These are phyloP conservation scores for Pichia kudriavzevii DNA, from an alignment of 1,139 yeast genomes.

Conservation along the genomic window DNA sequence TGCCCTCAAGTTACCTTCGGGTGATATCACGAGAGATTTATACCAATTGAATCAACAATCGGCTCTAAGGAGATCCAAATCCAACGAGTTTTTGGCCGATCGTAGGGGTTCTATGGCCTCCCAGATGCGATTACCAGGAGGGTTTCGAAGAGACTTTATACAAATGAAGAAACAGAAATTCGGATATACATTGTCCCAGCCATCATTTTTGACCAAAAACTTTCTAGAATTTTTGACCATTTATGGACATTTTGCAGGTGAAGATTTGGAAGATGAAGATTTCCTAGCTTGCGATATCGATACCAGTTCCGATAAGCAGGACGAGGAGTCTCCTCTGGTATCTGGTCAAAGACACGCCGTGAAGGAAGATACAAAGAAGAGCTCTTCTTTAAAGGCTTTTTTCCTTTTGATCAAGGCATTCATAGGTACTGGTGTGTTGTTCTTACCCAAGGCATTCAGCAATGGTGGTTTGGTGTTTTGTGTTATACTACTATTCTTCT, in stretches of 20 bases:
- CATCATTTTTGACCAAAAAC: slow-evolving; percentile 52
- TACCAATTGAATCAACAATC: slow-evolving; percentile 25
- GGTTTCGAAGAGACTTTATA: slow-evolving; percentile 64
- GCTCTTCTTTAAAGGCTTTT: slow-evolving; percentile 61
- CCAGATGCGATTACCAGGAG: slow-evolving; percentile 69
- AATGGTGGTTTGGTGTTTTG: slow-evolving; percentile 68
- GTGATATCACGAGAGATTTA: slow-evolving; percentile 62
- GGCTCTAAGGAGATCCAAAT: slow-evolving; percentile 24
- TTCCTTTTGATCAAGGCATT: slow-evolving; percentile 63
- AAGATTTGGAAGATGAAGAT: slow-evolving; percentile 66
- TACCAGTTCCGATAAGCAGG: slow-evolving; percentile 26
- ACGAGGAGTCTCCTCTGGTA: slow-evolving; percentile 45
- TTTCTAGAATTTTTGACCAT: slow-evolving; percentile 67
- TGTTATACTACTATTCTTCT: slow-evolving; percentile 41
- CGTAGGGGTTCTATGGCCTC: slow-evolving; percentile 61
- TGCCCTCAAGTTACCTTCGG: slow-evolving; percentile 52
- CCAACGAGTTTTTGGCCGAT: slow-evolving; percentile 23
- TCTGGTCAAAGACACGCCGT: not conserved
- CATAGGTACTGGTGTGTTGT: slow-evolving; percentile 74
- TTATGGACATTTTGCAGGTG: slow-evolving; percentile 83
- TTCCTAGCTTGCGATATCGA: slow-evolving; percentile 45
- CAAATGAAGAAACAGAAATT: slow-evolving; percentile 28
- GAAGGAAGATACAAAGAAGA: slow-evolving; percentile 37
- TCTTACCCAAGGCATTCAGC: slow-evolving; percentile 63
- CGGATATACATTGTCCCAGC: slow-evolving; percentile 29